phyloP scores from a whole-genome alignment of 1,284 basidiomycete genomes.

The Salmacisia buchloeana region DNA sequence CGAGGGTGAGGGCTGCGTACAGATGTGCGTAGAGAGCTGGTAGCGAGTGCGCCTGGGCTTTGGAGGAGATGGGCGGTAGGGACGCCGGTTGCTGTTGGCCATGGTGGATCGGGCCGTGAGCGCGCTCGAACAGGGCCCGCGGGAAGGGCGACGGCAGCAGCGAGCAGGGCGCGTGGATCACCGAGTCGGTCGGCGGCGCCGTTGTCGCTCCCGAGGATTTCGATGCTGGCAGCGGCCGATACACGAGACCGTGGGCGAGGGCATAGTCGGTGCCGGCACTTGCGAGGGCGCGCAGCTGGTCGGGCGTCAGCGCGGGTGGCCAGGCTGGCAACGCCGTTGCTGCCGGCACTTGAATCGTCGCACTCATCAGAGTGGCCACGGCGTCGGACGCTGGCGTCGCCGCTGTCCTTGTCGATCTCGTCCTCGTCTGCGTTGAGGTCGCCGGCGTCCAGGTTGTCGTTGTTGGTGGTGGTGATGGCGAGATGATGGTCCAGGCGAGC shows the following conservation, averaged over 20 bases:
- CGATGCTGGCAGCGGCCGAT: conserved; percentile 59
- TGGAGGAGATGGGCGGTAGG: background rate
- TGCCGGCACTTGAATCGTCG: too few species aligned
- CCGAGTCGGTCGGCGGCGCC: conserved; percentile 55
- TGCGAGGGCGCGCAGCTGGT: conserved; percentile 1
- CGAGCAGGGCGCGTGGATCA: conserved; percentile 81
- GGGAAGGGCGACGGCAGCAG: conserved; percentile 85
- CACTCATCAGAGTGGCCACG: too few species aligned
- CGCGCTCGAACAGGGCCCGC: conserved; percentile 61
- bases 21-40: conserved; percentile 77
- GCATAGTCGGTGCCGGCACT: conserved; percentile 64
- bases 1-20: conserved; percentile 76
- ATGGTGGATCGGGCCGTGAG: background rate
- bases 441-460: too few species aligned
- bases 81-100: too few species aligned
- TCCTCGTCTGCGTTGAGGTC: too few species aligned
- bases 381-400: too few species aligned
- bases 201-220: conserved; percentile 51
- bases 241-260: conserved; percentile 74
- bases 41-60: conserved; percentile 59
- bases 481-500: too few species aligned
- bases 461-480: too few species aligned
- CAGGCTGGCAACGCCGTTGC: conserved; percentile 5
- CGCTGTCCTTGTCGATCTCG: too few species aligned
- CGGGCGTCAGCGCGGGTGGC: background rate